A percentile compares a stretch with the other conserved stretches of the same genome.
phyloP scores from a whole-genome alignment of 2,329 filamentous ascomycete species.

The Aspergillus alliaceus region DNA sequence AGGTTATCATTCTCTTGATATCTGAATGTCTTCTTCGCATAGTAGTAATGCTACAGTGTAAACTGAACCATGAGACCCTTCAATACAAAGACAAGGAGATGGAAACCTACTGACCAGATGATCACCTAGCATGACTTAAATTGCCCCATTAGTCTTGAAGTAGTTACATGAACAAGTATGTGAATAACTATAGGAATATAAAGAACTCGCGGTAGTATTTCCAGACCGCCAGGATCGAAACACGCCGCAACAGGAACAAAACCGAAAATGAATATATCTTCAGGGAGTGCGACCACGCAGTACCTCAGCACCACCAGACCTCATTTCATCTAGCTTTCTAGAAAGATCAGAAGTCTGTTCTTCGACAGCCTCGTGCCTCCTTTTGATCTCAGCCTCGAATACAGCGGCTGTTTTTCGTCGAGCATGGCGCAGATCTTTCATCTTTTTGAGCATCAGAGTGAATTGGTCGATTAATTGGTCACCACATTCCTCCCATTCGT shows the following conservation, averaged over 20 bases:
- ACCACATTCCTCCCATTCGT: slow-evolving; percentile 63
- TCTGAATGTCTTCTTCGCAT: neutral
- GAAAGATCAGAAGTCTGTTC: slow-evolving; percentile 51
- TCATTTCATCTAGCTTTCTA: slow-evolving; percentile 55
- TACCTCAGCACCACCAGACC: slow-evolving; percentile 53
- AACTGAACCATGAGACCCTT: neutral
- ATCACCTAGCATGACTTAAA: neutral
- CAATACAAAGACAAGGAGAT: too few relatives aligned
- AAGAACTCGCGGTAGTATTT: neutral
- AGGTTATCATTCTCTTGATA: slow-evolving; percentile 1
- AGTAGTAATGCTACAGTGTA: neutral
- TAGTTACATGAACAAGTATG: neutral
- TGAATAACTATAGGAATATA: neutral
- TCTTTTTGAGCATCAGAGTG: slow-evolving; percentile 49
- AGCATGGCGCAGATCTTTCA: slow-evolving; percentile 54
- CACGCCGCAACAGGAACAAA: neutral
- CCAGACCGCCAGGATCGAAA: slow-evolving; percentile 2
- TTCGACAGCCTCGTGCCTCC: slow-evolving; percentile 53
- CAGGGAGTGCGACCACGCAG: slow-evolving; percentile 43
- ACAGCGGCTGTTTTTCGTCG: slow-evolving; percentile 54
- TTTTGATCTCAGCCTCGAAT: slow-evolving; percentile 57
- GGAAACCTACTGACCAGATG: neutral
- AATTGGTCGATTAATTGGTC: slow-evolving; percentile 61
- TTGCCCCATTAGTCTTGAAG: neutral
- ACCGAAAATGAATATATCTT: neutral